Base-by-base conservation (phyloP, 306 rosid genomes). In the Macrotyloma uniflorum region DNA sequence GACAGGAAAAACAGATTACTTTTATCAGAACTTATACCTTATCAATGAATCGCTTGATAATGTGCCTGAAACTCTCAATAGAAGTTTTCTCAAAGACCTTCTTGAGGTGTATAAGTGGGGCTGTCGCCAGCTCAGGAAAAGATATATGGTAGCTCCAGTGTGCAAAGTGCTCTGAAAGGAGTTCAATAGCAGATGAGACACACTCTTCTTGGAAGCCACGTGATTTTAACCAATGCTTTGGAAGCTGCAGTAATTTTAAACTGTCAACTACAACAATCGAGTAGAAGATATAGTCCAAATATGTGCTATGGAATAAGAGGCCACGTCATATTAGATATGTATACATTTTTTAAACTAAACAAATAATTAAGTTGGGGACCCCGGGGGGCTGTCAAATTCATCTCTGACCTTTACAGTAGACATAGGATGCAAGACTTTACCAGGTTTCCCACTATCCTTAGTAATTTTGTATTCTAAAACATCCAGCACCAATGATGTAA, bases 91-190 rank as follows among this genome's bases (percentile, higher is more conserved):
- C 93, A 20, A 74, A 83, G 65, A 93, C 84, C 88, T 95, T 95
- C 87, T 83, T 89, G 72, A 95, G 78, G 83, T 80, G 87, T 62
- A 90, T 61, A 35, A 95, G 91, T 28, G 99, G 91, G 82, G 88
- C 85, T 46, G 90, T 88, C 49, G 96, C 97, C 45, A 95, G 81
- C 79, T 95, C 99, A 6, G 98, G 98, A 85, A 95, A 93, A 70
- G 99, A 91, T 80, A 95, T 79, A 74, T 91, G 87, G 83, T 85
- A 83, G 79, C 91, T 93, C 98, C 99, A 95, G 79, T 93, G 97
- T 66, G 87, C 67, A 83, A 93, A 95, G 80, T 95, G 97, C 70
- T 82, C 89, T 0, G 98, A 72, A 68, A 95, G 96, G 74, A 91
- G 90, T 68, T 95, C 97, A 47, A 93, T 87, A 80, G 91, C 76